These are phyloP conservation scores for barley (Hordeum vulgare) DNA, from an alignment of 176 grass and related monocot genomes.

Conservation along the genomic window MorexV3_pseudomolecules_assembly NC_058523.1:245548799-245549298, in stretches of 20 bases:
- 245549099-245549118: constrained; percentile 99
- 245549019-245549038: constrained; percentile 38
- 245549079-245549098: constrained; percentile 97
- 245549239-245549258: constrained; percentile 93
- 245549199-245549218: constrained; percentile 89
- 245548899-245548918: constrained; percentile 6
- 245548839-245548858: neutral
- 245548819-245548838: neutral
- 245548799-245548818: neutral
- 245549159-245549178: constrained; percentile 72
- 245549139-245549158: constrained; percentile 96
- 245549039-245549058: constrained; percentile 42
- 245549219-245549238: constrained; percentile 83
- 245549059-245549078: constrained; percentile 98
- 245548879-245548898: neutral
- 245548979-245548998: constrained; percentile 32
- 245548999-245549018: constrained; percentile 34
- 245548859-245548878: neutral
- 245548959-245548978: constrained; percentile 9
- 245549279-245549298: constrained; percentile 78
- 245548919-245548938: neutral
- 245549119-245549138: constrained; percentile 97
- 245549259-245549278: constrained; percentile 97
- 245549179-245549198: constrained; percentile 86
- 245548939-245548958: neutral